Percentiles rank a stretch among this genome's conserved stretches.
These are phyloP conservation scores for Blastocystis sp. DNA, from an alignment of 352 stramenopile genomes.

Conservation along the genomic window DNA sequence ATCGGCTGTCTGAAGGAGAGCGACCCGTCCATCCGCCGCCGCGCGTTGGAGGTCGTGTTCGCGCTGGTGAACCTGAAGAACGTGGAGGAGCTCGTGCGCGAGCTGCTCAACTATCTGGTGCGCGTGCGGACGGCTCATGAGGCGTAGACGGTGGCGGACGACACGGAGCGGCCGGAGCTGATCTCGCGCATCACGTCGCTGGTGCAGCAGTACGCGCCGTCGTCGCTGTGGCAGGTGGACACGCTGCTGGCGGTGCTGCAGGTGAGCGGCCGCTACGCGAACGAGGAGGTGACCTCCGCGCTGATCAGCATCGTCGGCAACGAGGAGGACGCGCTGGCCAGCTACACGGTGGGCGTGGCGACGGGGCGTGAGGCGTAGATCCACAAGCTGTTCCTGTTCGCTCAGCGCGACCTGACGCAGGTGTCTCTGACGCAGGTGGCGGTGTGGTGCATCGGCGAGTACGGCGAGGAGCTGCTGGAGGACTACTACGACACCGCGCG, in stretches of 20 bases:
- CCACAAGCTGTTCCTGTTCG: slow-evolving; percentile 91
- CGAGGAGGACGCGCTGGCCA: slow-evolving; percentile 77
- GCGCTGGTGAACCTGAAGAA: slow-evolving; percentile 94
- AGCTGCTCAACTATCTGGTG: slow-evolving; percentile 99
- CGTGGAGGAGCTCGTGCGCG: slow-evolving; percentile 88
- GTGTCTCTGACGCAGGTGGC: slow-evolving; percentile 91
- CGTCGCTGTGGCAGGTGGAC: slow-evolving; percentile 86
- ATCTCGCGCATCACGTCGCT: slow-evolving; percentile 88
- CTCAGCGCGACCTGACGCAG: slow-evolving; percentile 91
- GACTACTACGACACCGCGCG: slow-evolving; percentile 35
- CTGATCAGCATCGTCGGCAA: slow-evolving; percentile 65
- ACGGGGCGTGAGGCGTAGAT: slow-evolving; percentile 88
- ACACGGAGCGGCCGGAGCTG: slow-evolving; percentile 89
- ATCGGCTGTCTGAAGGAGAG: slow-evolving; percentile 90
- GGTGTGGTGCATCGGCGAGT: slow-evolving; percentile 97
- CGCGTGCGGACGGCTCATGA: slow-evolving; percentile 20
- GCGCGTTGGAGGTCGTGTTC: slow-evolving; percentile 96
- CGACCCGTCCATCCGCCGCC: slow-evolving; percentile 95
- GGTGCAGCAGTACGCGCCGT: slow-evolving; percentile 79
- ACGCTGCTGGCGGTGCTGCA: slow-evolving; percentile 97
- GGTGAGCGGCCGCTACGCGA: slow-evolving; percentile 88
- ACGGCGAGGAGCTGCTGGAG: slow-evolving; percentile 76
- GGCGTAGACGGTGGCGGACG: slow-evolving; percentile 78
- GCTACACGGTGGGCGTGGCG: slow-evolving; percentile 78
- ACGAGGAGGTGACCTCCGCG: slow-evolving; percentile 80